Percentiles rank a stretch among this genome's conserved stretches.
Conservation (phyloP, 2,329 filamentous ascomycete genomes). For the Arthroderma uncinatum region DNA sequence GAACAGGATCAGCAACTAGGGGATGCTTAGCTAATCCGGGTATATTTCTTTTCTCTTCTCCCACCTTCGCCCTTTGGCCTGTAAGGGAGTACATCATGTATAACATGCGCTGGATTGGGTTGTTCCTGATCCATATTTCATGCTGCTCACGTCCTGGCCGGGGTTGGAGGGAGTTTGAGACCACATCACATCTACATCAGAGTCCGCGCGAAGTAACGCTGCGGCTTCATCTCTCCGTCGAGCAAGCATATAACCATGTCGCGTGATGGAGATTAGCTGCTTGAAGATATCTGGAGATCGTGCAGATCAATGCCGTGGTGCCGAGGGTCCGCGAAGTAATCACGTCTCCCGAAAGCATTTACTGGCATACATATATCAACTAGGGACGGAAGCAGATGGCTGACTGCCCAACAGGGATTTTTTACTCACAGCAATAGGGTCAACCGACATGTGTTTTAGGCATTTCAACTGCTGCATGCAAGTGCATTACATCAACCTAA, state of each 20-base stretch:
- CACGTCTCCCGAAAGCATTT: background rate
- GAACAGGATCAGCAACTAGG: background rate
- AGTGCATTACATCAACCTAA: too few species aligned
- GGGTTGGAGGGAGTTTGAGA: background rate
- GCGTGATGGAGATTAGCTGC: background rate
- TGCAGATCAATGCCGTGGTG: background rate
- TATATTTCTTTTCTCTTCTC: background rate
- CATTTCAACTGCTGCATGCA: too few species aligned
- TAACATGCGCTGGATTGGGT: background rate
- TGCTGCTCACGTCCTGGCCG: background rate
- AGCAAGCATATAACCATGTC: background rate
- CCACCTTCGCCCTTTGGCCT: background rate
- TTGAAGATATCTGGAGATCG: background rate
- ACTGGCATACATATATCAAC: too few species aligned
- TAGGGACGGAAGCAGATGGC: too few species aligned
- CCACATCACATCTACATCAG: background rate
- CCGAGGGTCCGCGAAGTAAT: background rate
- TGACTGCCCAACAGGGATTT: too few species aligned
- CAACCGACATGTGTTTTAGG: background rate
- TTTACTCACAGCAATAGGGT: background rate
- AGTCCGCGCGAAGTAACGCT: too few species aligned
- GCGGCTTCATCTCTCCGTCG: too few species aligned
- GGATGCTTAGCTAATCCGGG: background rate
- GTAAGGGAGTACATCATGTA: background rate
- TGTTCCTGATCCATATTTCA: background rate